Evolutionary conservation across 345 rosid species (phyloP).

Genomic region (Nasturtium officinale): DNA sequence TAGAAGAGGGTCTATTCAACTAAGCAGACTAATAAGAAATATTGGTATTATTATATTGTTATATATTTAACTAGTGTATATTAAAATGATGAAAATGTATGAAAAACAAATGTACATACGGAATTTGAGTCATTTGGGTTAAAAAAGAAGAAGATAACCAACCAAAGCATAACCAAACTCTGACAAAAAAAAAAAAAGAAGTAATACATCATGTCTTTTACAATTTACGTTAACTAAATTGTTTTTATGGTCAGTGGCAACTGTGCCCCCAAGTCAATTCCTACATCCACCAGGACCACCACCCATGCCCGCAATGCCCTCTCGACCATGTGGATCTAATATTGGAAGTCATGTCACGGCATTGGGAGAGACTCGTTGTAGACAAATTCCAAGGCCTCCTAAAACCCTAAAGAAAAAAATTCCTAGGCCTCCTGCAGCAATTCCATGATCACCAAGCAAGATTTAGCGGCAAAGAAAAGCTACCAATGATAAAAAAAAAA

Average conservation of each 20-base stretch:
- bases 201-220: background rate
- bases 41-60: too few relatives aligned
- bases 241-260: background rate
- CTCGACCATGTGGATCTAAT: conserved; percentile 10
- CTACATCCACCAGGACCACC: background rate
- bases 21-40: too few relatives aligned
- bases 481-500: background rate
- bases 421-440: background rate
- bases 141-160: too few relatives aligned
- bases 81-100: too few relatives aligned
- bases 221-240: background rate
- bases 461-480: background rate
- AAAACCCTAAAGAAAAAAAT: background rate
- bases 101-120: too few relatives aligned
- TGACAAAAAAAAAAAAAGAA: too few relatives aligned
- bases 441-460: background rate
- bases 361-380: background rate
- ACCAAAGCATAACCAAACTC: too few relatives aligned
- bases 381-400: conserved; percentile 1
- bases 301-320: background rate
- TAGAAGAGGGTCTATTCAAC: too few relatives aligned
- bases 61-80: too few relatives aligned
- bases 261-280: background rate
- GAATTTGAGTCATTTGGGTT: too few relatives aligned
- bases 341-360: background rate